Evolutionary conservation across 1,139 yeast genomes (phyloP).

Genomic region (Geotrichum siamense): DNA sequence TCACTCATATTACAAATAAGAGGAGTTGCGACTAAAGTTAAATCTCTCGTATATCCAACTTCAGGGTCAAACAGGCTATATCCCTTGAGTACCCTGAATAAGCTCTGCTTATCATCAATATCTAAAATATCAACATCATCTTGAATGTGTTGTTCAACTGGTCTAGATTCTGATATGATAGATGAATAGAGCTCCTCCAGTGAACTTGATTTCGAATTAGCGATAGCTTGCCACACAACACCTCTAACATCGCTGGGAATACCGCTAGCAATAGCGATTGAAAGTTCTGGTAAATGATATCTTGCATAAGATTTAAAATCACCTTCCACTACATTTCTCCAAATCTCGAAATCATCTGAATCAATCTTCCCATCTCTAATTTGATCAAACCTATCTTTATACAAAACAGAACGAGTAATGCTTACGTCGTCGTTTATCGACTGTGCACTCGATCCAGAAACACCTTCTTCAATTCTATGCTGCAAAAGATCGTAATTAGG

Average conservation of each 20-base stretch:
- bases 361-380: constrained; percentile 5
- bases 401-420: background rate
- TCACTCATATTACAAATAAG: constrained; percentile 72
- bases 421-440: background rate
- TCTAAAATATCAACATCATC: constrained; percentile 75
- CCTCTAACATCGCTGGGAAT: constrained; percentile 83
- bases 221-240: constrained; percentile 83
- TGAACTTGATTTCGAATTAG: constrained; percentile 67
- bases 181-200: constrained; percentile 62
- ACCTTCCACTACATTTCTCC: constrained; percentile 74
- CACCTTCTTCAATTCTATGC: constrained; percentile 39
- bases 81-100: constrained; percentile 71
- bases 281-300: constrained; percentile 51
- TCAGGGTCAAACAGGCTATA: constrained; percentile 84
- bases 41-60: constrained; percentile 96
- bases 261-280: constrained; percentile 59
- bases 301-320: constrained; percentile 64
- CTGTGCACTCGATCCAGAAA: constrained; percentile 4
- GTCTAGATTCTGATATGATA: constrained; percentile 48
- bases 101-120: constrained; percentile 47
- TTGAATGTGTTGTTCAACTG: constrained; percentile 68
- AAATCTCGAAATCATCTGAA: constrained; percentile 49
- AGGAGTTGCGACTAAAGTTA: constrained; percentile 89
- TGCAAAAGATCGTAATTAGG: constrained; percentile 43
- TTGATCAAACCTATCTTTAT: background rate